Conservation (phyloP, 805 yeast genomes). For the Suhomyces faveliae region DNA sequence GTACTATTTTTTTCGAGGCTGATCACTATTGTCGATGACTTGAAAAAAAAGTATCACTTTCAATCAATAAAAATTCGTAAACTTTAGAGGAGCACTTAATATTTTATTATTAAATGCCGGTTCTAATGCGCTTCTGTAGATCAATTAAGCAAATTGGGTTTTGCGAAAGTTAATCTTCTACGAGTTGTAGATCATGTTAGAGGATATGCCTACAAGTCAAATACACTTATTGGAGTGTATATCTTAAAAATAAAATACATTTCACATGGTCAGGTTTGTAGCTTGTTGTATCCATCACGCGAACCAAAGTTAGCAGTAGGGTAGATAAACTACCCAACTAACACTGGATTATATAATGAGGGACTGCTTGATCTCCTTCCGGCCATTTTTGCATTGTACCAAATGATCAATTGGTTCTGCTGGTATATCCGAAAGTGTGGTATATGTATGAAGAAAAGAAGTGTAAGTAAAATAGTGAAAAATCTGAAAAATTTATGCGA, state of each 20-base stretch:
- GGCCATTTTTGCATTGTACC: constrained; percentile 49
- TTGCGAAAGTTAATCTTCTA: neutral
- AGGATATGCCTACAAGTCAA: neutral
- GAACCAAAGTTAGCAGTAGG: constrained; percentile 31
- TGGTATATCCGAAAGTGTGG: constrained; percentile 46
- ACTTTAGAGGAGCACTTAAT: neutral
- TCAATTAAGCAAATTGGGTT: neutral
- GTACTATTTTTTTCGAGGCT: neutral
- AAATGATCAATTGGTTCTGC: constrained; percentile 43
- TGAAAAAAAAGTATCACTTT: neutral
- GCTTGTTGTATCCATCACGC: constrained; percentile 42
- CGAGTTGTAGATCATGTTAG: neutral
- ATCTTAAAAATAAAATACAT: neutral
- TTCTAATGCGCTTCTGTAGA: neutral
- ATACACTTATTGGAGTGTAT: neutral
- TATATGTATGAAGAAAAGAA: constrained; percentile 26
- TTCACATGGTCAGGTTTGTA: neutral
- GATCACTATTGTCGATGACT: neutral
- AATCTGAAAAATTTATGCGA: constrained; percentile 1
- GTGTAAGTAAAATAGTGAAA: neutral
- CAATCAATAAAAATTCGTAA: neutral
- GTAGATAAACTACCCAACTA: constrained; percentile 1
- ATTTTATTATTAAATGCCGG: neutral
- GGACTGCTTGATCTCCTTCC: constrained; percentile 39
- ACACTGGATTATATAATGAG: constrained; percentile 37